Conservation (phyloP, 2,329 filamentous ascomycete genomes). For the Botrytis hyacinthi region DNA sequence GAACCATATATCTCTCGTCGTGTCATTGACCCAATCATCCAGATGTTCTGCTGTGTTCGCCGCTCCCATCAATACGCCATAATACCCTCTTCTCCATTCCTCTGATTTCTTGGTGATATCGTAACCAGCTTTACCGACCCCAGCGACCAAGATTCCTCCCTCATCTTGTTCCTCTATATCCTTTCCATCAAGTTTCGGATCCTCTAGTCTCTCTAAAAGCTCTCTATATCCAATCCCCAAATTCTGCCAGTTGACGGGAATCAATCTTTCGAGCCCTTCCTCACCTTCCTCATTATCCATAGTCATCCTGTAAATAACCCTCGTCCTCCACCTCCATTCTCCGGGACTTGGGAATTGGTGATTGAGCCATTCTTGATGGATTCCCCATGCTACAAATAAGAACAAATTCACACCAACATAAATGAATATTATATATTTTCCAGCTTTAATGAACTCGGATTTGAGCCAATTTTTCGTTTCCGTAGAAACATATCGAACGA, state of each 20-base stretch:
- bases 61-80: constrained; percentile 73
- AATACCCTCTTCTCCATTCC: constrained; percentile 83
- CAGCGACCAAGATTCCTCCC: constrained; percentile 53
- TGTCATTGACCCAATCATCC: constrained; percentile 75
- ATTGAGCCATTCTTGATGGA: constrained; percentile 74
- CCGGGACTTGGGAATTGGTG: constrained; percentile 74
- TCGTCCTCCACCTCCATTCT: constrained; percentile 74
- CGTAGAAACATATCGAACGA: constrained; percentile 72
- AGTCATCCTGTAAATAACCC: constrained; percentile 63
- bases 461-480: constrained; percentile 69
- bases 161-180: constrained; percentile 54
- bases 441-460: constrained; percentile 66
- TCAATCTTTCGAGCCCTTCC: constrained; percentile 2
- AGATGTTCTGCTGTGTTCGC: constrained; percentile 77
- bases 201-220: constrained; percentile 66
- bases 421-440: constrained; percentile 64
- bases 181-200: constrained; percentile 65
- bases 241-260: constrained; percentile 59
- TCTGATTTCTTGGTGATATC: constrained; percentile 62
- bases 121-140: constrained; percentile 48
- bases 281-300: constrained; percentile 30
- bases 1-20: constrained; percentile 62
- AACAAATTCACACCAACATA: constrained; percentile 63
- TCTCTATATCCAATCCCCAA: constrained; percentile 60
- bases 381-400: constrained; percentile 59